Base-by-base conservation (phyloP, 2,329 filamentous ascomycete genomes). In the Trichoderma sp. region DNA sequence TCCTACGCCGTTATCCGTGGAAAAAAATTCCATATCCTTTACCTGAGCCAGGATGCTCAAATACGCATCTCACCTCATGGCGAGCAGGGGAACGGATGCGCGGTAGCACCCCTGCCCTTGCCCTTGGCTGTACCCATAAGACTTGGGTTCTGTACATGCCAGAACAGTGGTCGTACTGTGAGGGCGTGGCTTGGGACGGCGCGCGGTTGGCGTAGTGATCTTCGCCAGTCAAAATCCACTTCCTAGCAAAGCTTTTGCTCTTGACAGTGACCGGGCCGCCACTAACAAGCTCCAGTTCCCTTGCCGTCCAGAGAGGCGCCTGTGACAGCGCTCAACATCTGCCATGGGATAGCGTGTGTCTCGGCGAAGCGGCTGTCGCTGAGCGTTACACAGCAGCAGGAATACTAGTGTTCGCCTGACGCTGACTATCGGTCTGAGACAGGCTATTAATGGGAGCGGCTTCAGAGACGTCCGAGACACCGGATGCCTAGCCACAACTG, bases 151-250 rank as follows among this genome's bases (percentile, higher is more conserved):
- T 59, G 18, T 67, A 74, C 71, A 16, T 67, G 50, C n/a, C 63
- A 38, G 50, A 3, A 66, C 71, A 74, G 63, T 74, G 24, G 16
- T 14, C 45, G n/a, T 45, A 74, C 71, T 74, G 71, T 74, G 71
- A 41, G 29, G 35, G 31, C 38, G 65, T 75, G 73, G 66, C 73
- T 59, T 45, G 29, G 72, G 6, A 12, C 65, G 72, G 72, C 65
- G 53, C 29, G 38, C 45, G 72, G 65, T 71, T 75, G 72, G 72
- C 72, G 72, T 38, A 35, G 50, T 45, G 50, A 75, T 75, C 65
- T 18, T 75, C 72, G 50, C 65, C 72, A 69, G 69, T 65, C 6
- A 27, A 24, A 72, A 64, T 38, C n/a, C 38, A 21, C 29, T 29
- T 33, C 59, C 31, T n/a, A 64, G 59, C 69, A 41, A 53, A 56